A percentile compares a stretch with the other conserved stretches of the same genome.
Evolutionary conservation across 768 basidiomycete genomes (phyloP).

Genomic region (Chalciporus sphaerocephalus): DNA sequence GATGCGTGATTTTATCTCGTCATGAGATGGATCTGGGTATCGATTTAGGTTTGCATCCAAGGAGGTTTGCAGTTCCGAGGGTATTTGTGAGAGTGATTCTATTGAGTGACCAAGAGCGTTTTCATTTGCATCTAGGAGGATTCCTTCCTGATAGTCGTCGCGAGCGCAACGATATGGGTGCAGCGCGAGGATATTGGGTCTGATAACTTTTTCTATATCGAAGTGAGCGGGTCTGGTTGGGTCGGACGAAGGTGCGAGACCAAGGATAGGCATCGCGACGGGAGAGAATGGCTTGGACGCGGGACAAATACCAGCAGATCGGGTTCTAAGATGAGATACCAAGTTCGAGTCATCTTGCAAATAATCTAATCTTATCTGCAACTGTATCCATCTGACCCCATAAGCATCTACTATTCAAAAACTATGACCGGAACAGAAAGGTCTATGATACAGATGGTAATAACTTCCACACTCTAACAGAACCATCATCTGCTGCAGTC

Average conservation of each 20-base stretch:
- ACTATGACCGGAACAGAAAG: neutral
- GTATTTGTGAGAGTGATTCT: slow-evolving; percentile 30
- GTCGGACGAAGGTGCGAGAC: slow-evolving; percentile 43
- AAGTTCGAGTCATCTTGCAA: neutral
- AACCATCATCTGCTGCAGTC: slow-evolving; percentile 84
- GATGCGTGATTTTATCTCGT: slow-evolving; percentile 70
- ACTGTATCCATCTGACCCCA: neutral
- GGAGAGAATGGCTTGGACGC: neutral
- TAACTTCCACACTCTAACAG: slow-evolving; percentile 73
- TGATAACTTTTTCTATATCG: slow-evolving; percentile 73
- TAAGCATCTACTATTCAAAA: neutral
- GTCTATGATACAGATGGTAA: slow-evolving; percentile 2
- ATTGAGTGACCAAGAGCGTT: slow-evolving; percentile 91
- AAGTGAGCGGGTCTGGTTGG: slow-evolving; percentile 73
- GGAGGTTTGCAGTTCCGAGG: slow-evolving; percentile 35
- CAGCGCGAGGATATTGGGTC: slow-evolving; percentile 90
- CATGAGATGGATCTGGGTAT: slow-evolving; percentile 91
- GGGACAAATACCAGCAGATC: neutral
- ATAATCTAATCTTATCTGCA: neutral
- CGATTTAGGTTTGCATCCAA: slow-evolving; percentile 66
- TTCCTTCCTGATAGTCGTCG: slow-evolving; percentile 89
- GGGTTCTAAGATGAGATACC: too few relatives aligned
- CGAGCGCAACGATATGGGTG: slow-evolving; percentile 94
- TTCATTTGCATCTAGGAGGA: slow-evolving; percentile 97
- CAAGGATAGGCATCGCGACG: slow-evolving; percentile 58